A percentile compares a stretch with the other conserved stretches of the same genome.
These are phyloP conservation scores for Tolypocladium paradoxum DNA, from an alignment of 2,329 filamentous ascomycete species.

Conservation along the genomic window DNA sequence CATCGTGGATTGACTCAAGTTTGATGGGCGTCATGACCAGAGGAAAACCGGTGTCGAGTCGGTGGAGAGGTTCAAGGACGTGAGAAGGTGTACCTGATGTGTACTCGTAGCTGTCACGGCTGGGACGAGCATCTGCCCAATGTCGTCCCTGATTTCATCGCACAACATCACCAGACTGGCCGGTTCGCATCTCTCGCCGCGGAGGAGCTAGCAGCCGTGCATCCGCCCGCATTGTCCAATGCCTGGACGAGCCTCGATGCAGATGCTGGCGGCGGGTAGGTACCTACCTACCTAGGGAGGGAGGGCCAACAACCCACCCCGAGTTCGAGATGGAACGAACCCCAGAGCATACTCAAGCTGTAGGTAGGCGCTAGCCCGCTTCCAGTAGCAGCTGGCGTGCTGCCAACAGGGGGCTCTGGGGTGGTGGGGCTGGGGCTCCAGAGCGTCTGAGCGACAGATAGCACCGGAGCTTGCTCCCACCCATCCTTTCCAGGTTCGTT, in stretches of 20 bases:
- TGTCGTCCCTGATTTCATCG: background rate
- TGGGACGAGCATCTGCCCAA: too few species aligned
- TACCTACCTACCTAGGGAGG: too few species aligned
- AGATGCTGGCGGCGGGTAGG: background rate
- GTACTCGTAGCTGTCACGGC: too few species aligned
- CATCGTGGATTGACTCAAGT: background rate
- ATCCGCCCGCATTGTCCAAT: background rate
- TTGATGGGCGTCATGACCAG: background rate
- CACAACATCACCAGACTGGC: background rate
- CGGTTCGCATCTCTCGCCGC: background rate
- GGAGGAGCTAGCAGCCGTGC: background rate
- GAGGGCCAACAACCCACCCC: background rate
- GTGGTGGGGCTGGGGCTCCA: background rate
- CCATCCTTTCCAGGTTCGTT: background rate
- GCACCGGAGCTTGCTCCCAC: background rate
- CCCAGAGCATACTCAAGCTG: too few species aligned
- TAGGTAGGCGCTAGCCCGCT: conserved; percentile 1
- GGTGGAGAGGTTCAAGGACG: background rate
- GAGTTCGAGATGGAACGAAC: background rate
- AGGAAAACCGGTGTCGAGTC: background rate
- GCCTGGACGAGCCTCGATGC: background rate
- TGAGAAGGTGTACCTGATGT: background rate
- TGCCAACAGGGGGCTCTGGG: background rate
- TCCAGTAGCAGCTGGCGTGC: conserved; percentile 2
- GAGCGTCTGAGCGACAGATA: background rate